Evolutionary conservation across 352 stramenopile genomes (phyloP).

Genomic region (Pythium brachiatum): DNA sequence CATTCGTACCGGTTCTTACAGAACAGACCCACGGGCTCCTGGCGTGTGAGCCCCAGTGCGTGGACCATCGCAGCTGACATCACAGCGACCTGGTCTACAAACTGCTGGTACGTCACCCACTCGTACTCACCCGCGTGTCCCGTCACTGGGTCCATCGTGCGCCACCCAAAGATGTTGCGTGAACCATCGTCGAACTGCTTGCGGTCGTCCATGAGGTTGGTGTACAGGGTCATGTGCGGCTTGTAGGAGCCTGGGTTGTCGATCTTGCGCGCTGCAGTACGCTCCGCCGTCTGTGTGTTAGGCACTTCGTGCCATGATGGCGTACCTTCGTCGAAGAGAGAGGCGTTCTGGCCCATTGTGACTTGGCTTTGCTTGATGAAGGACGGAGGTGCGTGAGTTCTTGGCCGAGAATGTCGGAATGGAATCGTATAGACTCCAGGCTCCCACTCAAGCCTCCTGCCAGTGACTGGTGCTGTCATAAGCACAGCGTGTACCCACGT

Average conservation of each 20-base stretch:
- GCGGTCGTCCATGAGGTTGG: conserved; percentile 40
- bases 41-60: conserved; percentile 26
- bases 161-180: conserved; percentile 32
- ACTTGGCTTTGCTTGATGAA: neutral
- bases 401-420: no score
- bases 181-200: conserved; percentile 18
- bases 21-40: conserved; percentile 46
- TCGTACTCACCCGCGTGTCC: conserved; percentile 31
- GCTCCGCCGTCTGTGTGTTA: conserved; percentile 30
- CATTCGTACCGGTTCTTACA: conserved; percentile 52
- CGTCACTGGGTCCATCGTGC: conserved; percentile 21
- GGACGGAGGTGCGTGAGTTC: no score
- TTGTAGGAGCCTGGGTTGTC: conserved; percentile 27
- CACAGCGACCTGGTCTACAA: conserved; percentile 25
- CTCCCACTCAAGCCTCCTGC: no score
- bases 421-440: no score
- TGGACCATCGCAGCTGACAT: conserved; percentile 20
- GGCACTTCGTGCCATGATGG: conserved; percentile 37
- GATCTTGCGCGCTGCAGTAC: conserved; percentile 36
- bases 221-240: conserved; percentile 43
- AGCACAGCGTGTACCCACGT: no score
- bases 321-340: conserved; percentile 42
- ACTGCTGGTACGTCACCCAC: conserved; percentile 43
- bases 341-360: conserved; percentile 33
- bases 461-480: no score